Percentiles rank a stretch among this genome's conserved stretches.
phyloP scores from a whole-genome alignment of 169 alveolate genomes.

The Pseudocohnilembus persalinus region DNA sequence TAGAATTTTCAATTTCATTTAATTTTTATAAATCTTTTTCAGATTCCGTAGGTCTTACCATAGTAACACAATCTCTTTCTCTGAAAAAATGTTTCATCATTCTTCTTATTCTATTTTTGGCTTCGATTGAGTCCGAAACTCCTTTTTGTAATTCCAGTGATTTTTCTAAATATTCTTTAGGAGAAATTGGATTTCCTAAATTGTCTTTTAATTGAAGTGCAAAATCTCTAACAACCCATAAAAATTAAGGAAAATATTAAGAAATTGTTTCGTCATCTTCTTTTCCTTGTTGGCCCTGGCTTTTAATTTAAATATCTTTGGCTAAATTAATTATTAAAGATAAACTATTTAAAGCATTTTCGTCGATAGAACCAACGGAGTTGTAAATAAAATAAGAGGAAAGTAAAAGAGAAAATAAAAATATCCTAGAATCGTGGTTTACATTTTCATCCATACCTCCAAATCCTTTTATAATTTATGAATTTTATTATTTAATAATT shows the following conservation, averaged over 20 bases:
- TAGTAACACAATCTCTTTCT: slow-evolving; percentile 82
- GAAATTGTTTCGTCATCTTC: slow-evolving; percentile 59
- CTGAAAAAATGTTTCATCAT: slow-evolving; percentile 73
- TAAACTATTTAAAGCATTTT: slow-evolving; percentile 70
- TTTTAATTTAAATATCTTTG: slow-evolving; percentile 64
- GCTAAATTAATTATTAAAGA: slow-evolving; percentile 79
- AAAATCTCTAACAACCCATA: slow-evolving; percentile 86
- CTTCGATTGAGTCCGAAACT: slow-evolving; percentile 59
- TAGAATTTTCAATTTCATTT: slow-evolving; percentile 51
- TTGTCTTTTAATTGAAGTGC: slow-evolving; percentile 67
- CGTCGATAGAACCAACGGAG: slow-evolving; percentile 85
- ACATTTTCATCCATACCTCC: slow-evolving; percentile 87
- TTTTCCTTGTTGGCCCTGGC: slow-evolving; percentile 51
- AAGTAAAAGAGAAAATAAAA: slow-evolving; percentile 71
- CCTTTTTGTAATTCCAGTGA: slow-evolving; percentile 74
- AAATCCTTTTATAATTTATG: slow-evolving; percentile 48
- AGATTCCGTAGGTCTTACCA: slow-evolving; percentile 85
- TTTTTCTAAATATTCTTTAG: slow-evolving; percentile 80
- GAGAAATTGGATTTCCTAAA: slow-evolving; percentile 64
- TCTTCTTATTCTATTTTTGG: slow-evolving; percentile 81
- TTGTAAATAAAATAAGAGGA: slow-evolving; percentile 77
- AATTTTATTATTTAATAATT: no score
- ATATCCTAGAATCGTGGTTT: slow-evolving; percentile 82
- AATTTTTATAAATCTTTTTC: slow-evolving; percentile 79
- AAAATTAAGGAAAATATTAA: slow-evolving; percentile 74